Conservation (phyloP, 805 yeast genomes). For the Zygosaccharomyces lentus region DNA sequence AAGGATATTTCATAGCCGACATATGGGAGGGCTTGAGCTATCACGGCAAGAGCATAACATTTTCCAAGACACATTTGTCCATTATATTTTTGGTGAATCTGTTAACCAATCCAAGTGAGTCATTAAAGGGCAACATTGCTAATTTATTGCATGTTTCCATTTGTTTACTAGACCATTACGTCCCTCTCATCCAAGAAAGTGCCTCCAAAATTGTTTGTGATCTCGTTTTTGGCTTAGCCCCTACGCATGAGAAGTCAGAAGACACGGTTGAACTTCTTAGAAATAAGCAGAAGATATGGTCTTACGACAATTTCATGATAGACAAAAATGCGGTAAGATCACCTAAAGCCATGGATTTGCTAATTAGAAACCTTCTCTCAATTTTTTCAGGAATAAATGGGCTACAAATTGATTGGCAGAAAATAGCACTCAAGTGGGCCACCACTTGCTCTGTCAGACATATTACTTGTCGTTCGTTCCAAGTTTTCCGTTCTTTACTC, state of each 20-base stretch:
- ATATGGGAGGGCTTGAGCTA: slow-evolving; percentile 53
- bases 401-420: slow-evolving; percentile 80
- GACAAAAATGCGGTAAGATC: slow-evolving; percentile 78
- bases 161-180: slow-evolving; percentile 82
- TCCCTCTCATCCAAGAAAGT: slow-evolving; percentile 76
- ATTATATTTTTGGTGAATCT: slow-evolving; percentile 81
- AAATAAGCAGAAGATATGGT: slow-evolving; percentile 58
- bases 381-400: slow-evolving; percentile 49
- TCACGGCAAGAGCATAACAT: slow-evolving; percentile 63
- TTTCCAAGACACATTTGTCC: slow-evolving; percentile 84
- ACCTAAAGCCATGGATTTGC: slow-evolving; percentile 76
- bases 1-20: slow-evolving; percentile 74
- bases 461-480: slow-evolving; percentile 94
- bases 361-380: slow-evolving; percentile 59
- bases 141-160: slow-evolving; percentile 73
- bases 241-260: slow-evolving; percentile 49
- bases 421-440: slow-evolving; percentile 84
- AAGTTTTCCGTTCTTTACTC: slow-evolving; percentile 79
- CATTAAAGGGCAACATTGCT: slow-evolving; percentile 58
- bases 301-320: slow-evolving; percentile 76
- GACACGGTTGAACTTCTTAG: slow-evolving; percentile 57
- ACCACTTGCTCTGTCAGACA: slow-evolving; percentile 97
- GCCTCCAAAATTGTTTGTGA: slow-evolving; percentile 73
- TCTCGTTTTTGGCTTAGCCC: slow-evolving; percentile 58
- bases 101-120: slow-evolving; percentile 60